These are phyloP conservation scores for Laburnicola sp. DNA, from an alignment of 2,329 filamentous ascomycete genomes.

Conservation along the genomic window DNA sequence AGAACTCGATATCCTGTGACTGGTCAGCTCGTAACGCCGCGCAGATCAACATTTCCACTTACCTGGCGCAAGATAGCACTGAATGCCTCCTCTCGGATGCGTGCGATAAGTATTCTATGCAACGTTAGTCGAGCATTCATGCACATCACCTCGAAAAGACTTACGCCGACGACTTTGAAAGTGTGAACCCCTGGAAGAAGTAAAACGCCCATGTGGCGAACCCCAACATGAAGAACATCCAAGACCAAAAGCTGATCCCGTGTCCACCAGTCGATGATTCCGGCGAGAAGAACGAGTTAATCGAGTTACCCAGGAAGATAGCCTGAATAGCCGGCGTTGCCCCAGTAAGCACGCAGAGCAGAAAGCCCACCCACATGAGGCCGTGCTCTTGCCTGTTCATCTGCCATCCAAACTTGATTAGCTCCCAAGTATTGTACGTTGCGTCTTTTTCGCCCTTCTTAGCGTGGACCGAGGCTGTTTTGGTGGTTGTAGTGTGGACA, in stretches of 20 bases:
- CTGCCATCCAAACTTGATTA: conserved; percentile 37
- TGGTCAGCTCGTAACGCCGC: conserved; percentile 42
- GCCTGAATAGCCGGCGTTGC: conserved; percentile 55
- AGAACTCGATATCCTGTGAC: conserved; percentile 76
- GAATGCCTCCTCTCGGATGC: conserved; percentile 82
- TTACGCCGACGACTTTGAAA: conserved; percentile 58
- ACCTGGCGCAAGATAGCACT: conserved; percentile 73
- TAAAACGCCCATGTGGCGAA: conserved; percentile 31
- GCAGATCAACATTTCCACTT: conserved; percentile 40
- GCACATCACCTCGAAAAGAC: conserved; percentile 27
- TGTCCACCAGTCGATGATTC: conserved; percentile 57
- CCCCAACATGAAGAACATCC: conserved; percentile 44
- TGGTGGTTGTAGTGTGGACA: conserved; percentile 42
- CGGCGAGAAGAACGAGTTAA: conserved; percentile 68
- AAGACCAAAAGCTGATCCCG: conserved; percentile 65
- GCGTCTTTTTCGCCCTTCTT: conserved; percentile 30
- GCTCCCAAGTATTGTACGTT: conserved; percentile 49
- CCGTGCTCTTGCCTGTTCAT: conserved; percentile 40
- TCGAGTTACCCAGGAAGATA: conserved; percentile 82
- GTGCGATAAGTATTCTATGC: conserved; percentile 69
- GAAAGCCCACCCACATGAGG: conserved; percentile 49
- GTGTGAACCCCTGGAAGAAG: conserved; percentile 47
- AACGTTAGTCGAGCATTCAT: conserved; percentile 67
- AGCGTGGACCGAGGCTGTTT: conserved; percentile 65
- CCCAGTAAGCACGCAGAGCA: conserved; percentile 42